Conservation (phyloP, 768 basidiomycete species). For the Serendipita sp. region DNA sequence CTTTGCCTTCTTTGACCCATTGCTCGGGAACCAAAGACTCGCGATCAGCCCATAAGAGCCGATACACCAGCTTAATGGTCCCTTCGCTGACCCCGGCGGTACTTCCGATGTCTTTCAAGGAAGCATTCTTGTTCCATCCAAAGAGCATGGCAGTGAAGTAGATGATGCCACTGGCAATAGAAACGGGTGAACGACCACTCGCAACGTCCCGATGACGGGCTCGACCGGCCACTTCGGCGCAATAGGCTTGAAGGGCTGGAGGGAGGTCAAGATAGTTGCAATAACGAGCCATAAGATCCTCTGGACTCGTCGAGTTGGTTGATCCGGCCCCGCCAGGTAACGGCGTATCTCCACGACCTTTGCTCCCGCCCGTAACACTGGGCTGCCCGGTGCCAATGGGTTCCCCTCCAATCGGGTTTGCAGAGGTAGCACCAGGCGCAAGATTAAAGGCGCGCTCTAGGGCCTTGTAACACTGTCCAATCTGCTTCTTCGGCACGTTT, state of each 20-base stretch:
- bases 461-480: conserved; percentile 86
- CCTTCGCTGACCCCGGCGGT: conserved; percentile 93
- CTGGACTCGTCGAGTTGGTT: conserved; percentile 35
- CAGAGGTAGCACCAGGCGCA: conserved; percentile 58
- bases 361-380: conserved; percentile 2
- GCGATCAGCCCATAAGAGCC: conserved; percentile 54
- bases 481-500: conserved; percentile 84
- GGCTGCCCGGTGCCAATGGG: conserved; percentile 16
- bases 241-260: conserved; percentile 65
- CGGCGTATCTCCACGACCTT: neutral
- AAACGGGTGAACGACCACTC: conserved; percentile 87
- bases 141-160: conserved; percentile 81
- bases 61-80: conserved; percentile 83
- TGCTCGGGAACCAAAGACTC: conserved; percentile 71
- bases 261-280: conserved; percentile 85
- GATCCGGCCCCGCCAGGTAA: conserved; percentile 5
- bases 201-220: conserved; percentile 76
- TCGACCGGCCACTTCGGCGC: conserved; percentile 63
- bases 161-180: conserved; percentile 96
- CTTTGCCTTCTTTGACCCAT: conserved; percentile 56
- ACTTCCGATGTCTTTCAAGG: conserved; percentile 68
- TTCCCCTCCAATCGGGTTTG: conserved; percentile 22
- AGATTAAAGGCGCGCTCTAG: conserved; percentile 81
- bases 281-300: conserved; percentile 80
- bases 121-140: conserved; percentile 41